phyloP scores from a whole-genome alignment of 352 stramenopile genomes.

The Hyaloperonospora arabidopsidis region DNA sequence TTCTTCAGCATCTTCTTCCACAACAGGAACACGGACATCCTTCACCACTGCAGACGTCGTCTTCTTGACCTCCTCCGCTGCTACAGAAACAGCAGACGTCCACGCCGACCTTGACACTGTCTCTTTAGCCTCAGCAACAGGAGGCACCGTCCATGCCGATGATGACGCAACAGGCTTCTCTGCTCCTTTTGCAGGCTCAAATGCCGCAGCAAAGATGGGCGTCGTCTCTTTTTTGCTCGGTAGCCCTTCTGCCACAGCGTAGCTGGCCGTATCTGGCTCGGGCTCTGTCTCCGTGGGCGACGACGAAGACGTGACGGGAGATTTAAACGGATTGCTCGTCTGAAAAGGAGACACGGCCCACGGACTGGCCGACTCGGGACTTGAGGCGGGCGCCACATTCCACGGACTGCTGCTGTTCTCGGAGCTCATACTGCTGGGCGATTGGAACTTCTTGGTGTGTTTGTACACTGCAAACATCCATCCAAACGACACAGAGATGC shows the following conservation, averaged over 20 bases:
- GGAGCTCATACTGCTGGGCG: slow-evolving; percentile 23
- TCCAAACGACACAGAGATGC: no score
- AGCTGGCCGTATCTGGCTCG: slow-evolving; percentile 29
- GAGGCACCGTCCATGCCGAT: slow-evolving; percentile 16
- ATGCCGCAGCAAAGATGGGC: slow-evolving; percentile 13
- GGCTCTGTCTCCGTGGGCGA: slow-evolving; percentile 21
- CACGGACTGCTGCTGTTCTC: slow-evolving; percentile 35
- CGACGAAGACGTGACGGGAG: slow-evolving; percentile 5
- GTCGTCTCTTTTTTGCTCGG: slow-evolving; percentile 8
- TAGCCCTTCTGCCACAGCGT: slow-evolving; percentile 24
- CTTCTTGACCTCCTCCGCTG: slow-evolving; percentile 5
- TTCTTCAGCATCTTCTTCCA: slow-evolving; percentile 11
- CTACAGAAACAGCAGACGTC: slow-evolving; percentile 6
- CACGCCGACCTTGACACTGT: slow-evolving; percentile 13
- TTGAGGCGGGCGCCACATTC: slow-evolving; percentile 40
- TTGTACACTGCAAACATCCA: no score
- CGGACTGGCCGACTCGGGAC: slow-evolving; percentile 21
- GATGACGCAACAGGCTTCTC: slow-evolving; percentile 2
- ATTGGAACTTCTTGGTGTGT: no score
- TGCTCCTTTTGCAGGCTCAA: slow-evolving; percentile 11
- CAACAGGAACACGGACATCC: slow-evolving; percentile 1
- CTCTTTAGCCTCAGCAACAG: slow-evolving; percentile 9
- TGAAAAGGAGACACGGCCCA: slow-evolving; percentile 40
- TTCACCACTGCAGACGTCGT: not conserved
- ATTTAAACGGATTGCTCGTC: slow-evolving; percentile 34